Base-by-base conservation (phyloP, 1,284 basidiomycete genomes). In the Cerrena zonata region DNA sequence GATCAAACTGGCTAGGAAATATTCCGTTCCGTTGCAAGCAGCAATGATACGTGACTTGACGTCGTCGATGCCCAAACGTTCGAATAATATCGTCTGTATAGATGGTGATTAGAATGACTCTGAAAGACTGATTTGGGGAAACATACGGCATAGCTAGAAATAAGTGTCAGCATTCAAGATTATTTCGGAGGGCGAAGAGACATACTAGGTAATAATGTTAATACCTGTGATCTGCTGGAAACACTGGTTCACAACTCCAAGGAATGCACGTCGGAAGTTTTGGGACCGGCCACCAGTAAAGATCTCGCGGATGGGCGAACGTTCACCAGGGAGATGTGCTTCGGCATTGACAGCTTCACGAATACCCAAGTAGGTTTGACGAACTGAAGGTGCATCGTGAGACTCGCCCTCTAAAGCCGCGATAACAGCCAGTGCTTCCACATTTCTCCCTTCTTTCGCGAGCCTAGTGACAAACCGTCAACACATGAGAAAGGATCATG, bases 201-300 rank as follows among this genome's bases (percentile, higher is more conserved):
- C 76, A 49, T 68, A 83, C 67, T 85, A 85, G 10, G 82, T 85
- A 57, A 87, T 81, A 11, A 86, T 55, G 56, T 88, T 88, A 59
- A 78, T 78, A 26, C 75, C 77, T 13, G 78, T 78, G 24, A 85
- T 79, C 62, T 88, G 86, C 63, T 88, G 83, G 68, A 87, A 85
- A 58, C 80, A 81, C 57, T 87, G 85, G 44, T 77, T 75, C 46
- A 79, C 69, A 49, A 86, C 68, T 4, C 77, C 85, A 19, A 87
- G 66, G 46, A 71, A 65, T 11, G 78, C 74, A 37, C 84, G 72
- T 49, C 83, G 71, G 65, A 85, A 80, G 64, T 86, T 86, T 61
- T 86, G 84, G 27, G 71, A 71, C 13, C 75, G 77, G 0, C 82
- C 82, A 34, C 74, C 71, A 4, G 76, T 78, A 60, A 86, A 76